A percentile compares a stretch with the other conserved stretches of the same genome.
Evolutionary conservation across 371 early-diverging fungal genomes (phyloP).

Genomic region (Mucor velutinosus): DNA sequence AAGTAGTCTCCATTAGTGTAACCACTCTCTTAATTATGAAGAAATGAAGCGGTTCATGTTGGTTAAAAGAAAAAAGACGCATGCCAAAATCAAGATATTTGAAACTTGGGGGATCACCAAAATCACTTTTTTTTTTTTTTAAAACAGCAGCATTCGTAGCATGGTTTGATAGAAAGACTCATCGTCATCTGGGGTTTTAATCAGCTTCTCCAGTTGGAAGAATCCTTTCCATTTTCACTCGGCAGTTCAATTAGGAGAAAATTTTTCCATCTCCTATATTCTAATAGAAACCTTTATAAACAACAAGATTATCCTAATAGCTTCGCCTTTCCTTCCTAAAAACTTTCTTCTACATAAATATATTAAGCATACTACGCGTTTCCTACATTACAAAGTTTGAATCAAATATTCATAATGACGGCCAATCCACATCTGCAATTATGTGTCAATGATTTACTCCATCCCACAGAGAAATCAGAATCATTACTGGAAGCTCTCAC

Average conservation of each 20-base stretch:
- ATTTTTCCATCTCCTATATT: slow-evolving; percentile 18
- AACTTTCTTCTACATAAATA: neutral
- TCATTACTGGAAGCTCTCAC: slow-evolving; percentile 29
- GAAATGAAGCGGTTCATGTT: neutral
- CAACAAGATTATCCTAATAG: neutral
- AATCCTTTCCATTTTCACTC: neutral
- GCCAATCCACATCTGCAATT: slow-evolving; percentile 24
- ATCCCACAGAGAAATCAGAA: slow-evolving; percentile 35
- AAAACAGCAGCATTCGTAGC: neutral
- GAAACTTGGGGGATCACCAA: neutral
- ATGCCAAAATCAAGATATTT: neutral
- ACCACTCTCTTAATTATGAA: neutral
- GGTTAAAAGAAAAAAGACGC: neutral
- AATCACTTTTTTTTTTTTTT: slow-evolving; percentile 1
- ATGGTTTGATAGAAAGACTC: neutral
- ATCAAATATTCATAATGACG: neutral
- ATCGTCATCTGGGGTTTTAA: neutral
- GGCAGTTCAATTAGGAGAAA: slow-evolving; percentile 12
- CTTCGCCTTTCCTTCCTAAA: neutral
- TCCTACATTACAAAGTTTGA: neutral
- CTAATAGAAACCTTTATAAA: neutral
- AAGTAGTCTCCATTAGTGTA: neutral
- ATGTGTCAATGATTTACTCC: slow-evolving; percentile 33
- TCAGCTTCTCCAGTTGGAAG: neutral
- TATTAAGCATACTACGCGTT: neutral